Base-by-base conservation (phyloP, 352 stramenopile species). In the Phytophthora boehmeriae region DNA sequence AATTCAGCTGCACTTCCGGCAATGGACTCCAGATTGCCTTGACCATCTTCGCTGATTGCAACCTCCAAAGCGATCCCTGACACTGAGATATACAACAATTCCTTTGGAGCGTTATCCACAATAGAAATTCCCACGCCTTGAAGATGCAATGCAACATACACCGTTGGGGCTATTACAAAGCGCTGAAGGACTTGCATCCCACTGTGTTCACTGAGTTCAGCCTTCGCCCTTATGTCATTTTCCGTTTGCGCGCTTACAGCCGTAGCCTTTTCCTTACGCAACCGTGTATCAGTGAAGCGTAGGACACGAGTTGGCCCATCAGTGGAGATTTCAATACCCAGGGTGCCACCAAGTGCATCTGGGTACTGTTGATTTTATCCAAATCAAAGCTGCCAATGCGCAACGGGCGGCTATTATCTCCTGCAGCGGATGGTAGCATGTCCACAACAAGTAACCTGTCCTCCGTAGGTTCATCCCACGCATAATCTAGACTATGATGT, bases 271-370 rank as follows among this genome's bases (percentile, higher is more conserved):
- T 76, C 59, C n/a, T 68, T 78, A 46, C 86, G 86, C 59, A 95
- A 75, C 38, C 86, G 75, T 13, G 84, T 89, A 48, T 96, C 88
- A 13, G 84, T 94, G 41, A 96, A 93, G 25, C 88, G 84, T 25
- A 96, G 48, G 16, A 96, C 88, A n/a, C 88, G 81, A 28, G 88
- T 96, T 8, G 88, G 88, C n/a, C 88, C 88, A 60, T 95, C 87
- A 2, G 88, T 88, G 3, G 76, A 83, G 19, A 96, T 86, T 52
- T 95, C 86, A 45, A 96, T 90, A 6, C 83, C 85, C 1, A 96
- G 65, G 17, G 83, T 85, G 14, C 86, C 84, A 4, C 75, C 73
- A 9, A 95, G 61, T n/a, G 73, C 78, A 71, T 95, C 85, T 0
- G 85, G 82, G 45, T 93, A 94, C 8, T 68, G 68, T 27, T 90